phyloP scores from a whole-genome alignment of 2,329 filamentous ascomycete species.

The Endoconidiophora polonica region DNA sequence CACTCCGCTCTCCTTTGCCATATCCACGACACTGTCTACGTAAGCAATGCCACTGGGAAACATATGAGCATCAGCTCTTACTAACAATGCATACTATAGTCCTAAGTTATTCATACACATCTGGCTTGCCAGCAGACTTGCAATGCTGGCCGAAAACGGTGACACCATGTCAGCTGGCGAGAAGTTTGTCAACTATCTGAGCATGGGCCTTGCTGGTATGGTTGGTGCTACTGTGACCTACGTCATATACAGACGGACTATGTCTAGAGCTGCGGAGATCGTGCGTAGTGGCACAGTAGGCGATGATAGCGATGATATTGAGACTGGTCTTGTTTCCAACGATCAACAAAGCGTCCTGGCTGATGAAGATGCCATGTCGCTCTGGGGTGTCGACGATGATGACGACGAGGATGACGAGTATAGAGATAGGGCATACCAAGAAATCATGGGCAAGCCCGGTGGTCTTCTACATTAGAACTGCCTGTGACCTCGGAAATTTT shows the following conservation, averaged over 20 bases:
- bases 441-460: constrained; percentile 12
- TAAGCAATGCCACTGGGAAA: constrained; percentile 17
- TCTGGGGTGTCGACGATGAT: constrained; percentile 33
- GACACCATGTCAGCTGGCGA: constrained; percentile 67
- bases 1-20: constrained; percentile 53
- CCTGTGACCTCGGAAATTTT: too few relatives aligned
- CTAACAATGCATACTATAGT: constrained; percentile 19
- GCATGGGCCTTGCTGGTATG: constrained; percentile 54
- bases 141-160: constrained; percentile 64
- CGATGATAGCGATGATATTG: constrained; percentile 23
- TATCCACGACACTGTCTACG: constrained; percentile 67
- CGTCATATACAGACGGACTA: constrained; percentile 64
- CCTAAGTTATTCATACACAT: constrained; percentile 85
- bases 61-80: neutral
- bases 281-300: constrained; percentile 23
- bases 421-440: constrained; percentile 11
- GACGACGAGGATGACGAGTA: constrained; percentile 16
- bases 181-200: constrained; percentile 68
- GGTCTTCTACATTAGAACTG: constrained; percentile 6
- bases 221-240: constrained; percentile 63
- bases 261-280: constrained; percentile 44
- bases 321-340: constrained; percentile 28
- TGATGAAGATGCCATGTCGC: constrained; percentile 42
- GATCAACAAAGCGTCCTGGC: constrained; percentile 37
- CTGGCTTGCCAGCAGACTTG: constrained; percentile 77